phyloP scores from a whole-genome alignment of 306 rosid genomes.

The Cucumis hystrix region DNA sequence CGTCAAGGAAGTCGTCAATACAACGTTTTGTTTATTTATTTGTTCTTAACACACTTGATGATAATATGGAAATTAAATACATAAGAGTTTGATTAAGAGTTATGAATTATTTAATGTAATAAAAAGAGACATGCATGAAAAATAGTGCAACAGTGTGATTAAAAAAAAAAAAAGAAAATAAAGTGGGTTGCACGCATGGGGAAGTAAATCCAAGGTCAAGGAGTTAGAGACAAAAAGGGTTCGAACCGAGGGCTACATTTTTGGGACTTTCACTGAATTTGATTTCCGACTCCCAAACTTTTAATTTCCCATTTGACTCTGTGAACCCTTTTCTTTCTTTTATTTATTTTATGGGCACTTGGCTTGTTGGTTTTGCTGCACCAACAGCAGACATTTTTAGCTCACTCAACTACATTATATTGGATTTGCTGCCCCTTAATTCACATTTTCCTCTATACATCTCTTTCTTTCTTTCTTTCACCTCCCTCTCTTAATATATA shows the following conservation, averaged over 20 bases:
- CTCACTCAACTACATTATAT: neutral
- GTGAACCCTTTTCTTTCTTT: neutral
- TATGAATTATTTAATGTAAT: neutral
- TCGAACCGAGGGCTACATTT: constrained; percentile 60
- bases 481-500: no score
- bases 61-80: no score
- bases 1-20: neutral
- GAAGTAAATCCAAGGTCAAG: constrained; percentile 56
- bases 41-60: no score
- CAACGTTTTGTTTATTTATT: no score
- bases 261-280: constrained; percentile 62
- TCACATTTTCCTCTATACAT: neutral
- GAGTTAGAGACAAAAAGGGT: constrained; percentile 51
- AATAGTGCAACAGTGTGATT: neutral
- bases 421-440: neutral
- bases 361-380: neutral
- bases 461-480: no score
- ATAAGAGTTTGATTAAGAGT: neutral
- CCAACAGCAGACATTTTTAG: neutral
- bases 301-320: neutral
- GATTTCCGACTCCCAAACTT: constrained; percentile 66
- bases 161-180: neutral
- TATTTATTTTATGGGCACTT: neutral
- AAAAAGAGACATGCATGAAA: neutral
- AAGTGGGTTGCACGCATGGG: constrained; percentile 8